Conservation (phyloP, 2,329 filamentous ascomycete species). For the Xylariaceae sp. region DNA sequence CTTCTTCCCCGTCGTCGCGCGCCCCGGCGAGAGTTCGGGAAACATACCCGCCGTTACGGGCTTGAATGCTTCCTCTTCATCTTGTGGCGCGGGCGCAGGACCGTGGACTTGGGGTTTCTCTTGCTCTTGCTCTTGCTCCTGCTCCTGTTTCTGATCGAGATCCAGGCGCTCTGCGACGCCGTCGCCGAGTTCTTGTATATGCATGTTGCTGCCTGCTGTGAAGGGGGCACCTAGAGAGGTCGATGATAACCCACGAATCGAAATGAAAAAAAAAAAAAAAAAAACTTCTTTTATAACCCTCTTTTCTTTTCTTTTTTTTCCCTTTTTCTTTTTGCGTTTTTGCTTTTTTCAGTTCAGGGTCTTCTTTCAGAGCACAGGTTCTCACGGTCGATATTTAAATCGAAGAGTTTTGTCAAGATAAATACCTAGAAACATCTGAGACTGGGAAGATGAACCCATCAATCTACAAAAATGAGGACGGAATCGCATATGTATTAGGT, state of each 20-base stretch:
- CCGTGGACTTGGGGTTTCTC: background rate
- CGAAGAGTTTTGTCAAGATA: too few relatives aligned
- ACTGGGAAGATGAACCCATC: too few relatives aligned
- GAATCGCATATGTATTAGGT: too few relatives aligned
- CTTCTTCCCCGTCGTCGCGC: constrained; percentile 38
- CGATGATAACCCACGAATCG: too few relatives aligned
- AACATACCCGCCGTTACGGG: constrained; percentile 19
- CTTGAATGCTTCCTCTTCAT: background rate
- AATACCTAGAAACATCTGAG: too few relatives aligned
- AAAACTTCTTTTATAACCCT: too few relatives aligned
- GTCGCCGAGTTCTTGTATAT: constrained; percentile 40
- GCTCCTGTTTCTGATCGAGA: constrained; percentile 32
- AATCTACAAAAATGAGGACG: too few relatives aligned
- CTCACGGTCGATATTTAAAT: too few relatives aligned
- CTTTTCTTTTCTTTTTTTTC: too few relatives aligned
- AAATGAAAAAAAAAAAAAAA: too few relatives aligned
- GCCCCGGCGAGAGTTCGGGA: constrained; percentile 44
- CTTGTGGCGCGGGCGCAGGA: background rate
- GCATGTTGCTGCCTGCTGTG: constrained; percentile 28
- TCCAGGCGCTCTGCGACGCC: constrained; percentile 33
- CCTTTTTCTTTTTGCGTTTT: background rate
- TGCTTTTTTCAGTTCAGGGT: background rate
- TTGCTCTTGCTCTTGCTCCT: constrained; percentile 2
- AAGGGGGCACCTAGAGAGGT: too few relatives aligned
- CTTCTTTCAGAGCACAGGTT: background rate